Evolutionary conservation across 2,329 filamentous ascomycete genomes (phyloP), one percentile per base, ranked within the genome.

Genomic region (Exophiala bonariae): DNA sequence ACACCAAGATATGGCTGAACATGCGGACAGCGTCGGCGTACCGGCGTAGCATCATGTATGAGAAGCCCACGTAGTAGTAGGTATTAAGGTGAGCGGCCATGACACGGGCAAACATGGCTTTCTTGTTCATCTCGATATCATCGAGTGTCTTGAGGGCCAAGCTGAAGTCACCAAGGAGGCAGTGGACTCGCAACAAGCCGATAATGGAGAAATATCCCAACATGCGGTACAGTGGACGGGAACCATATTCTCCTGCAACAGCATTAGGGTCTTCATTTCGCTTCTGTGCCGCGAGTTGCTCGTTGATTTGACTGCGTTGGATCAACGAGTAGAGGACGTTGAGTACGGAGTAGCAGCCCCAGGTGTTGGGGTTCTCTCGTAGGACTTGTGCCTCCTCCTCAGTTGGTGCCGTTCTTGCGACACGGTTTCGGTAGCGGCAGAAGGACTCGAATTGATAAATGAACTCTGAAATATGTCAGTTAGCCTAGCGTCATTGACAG

Each of bases 401-500:
- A 71, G 92, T 95, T 70, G 87, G 81, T 76, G 70, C 83, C 38
- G 71, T 82, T 61, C 90, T 83, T 56, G 93, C 93, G 60, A 96
- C 84, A 59, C 90, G 86, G 71, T 95, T 90, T 66, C 93, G 85
- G 81, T 96, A 96, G 55, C 90, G 89, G 70, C 90, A 97, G 80
- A 99, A 99, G 50, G 91, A 95, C 80, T 99, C 96, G 80, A 99
- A 99, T 72, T 99, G 93, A 79, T 99, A 99, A 75, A 99, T 97
- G 78, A 99, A 99, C 74, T 99, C 93, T 26, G 23, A 11, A 26
- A n/a, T 6, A 26, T 26, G 6, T 26, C 23, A 6, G 23, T 26
- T 26, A 26, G 23, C 23, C 23, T 26, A 11, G 6, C 11, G 23
- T 26, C 11, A 6, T 26, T 26, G 23, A 26, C 23, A 6, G 23